phyloP scores from a whole-genome alignment of 2,329 filamentous ascomycete genomes.

The Rutstroemia sydowiana region DNA sequence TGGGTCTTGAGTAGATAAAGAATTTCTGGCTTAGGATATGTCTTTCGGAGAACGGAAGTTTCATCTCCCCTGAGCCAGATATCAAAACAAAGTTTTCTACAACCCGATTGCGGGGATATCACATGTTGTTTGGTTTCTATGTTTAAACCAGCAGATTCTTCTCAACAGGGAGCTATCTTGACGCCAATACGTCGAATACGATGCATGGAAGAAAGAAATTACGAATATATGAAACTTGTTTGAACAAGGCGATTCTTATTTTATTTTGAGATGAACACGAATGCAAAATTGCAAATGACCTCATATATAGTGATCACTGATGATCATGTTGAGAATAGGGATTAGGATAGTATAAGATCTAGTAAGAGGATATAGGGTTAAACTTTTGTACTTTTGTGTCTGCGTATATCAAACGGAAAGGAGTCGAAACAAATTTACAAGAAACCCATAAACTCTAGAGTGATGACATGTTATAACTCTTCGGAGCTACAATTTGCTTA shows the following conservation, averaged over 20 bases:
- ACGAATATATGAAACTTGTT: conserved; percentile 2
- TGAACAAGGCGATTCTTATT: conserved; percentile 6
- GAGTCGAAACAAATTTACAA: conserved; percentile 1
- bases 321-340: conserved; percentile 5
- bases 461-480: no score
- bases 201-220: conserved; percentile 7
- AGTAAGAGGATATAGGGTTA: no score
- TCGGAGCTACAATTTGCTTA: no score
- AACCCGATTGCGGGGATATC: background rate
- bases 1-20: no score
- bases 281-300: background rate
- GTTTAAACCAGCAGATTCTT: conserved; percentile 3
- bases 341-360: no score
- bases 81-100: background rate
- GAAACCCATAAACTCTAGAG: no score
- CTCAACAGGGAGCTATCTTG: no score
- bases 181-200: no score
- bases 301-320: conserved; percentile 8
- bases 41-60: background rate
- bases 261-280: background rate
- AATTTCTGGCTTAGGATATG: conserved; percentile 1
- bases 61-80: background rate
- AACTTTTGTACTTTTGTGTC: background rate
- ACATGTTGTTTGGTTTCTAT: background rate
- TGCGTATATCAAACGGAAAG: background rate